These are phyloP conservation scores for Lasiodiplodia citricola DNA, from an alignment of 2,329 filamentous ascomycete genomes.

Conservation along the genomic window DNA sequence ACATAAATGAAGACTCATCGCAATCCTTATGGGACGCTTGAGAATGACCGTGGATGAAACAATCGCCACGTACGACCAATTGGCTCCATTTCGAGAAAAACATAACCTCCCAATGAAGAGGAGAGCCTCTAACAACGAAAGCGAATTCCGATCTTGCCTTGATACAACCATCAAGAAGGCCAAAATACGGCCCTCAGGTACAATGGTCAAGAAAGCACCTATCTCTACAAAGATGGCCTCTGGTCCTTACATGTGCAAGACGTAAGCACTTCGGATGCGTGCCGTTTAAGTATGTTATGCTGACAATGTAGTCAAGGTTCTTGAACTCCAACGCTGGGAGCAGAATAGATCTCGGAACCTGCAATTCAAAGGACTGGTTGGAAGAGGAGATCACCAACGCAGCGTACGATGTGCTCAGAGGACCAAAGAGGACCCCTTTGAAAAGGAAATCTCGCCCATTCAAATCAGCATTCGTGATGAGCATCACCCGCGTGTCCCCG, in stretches of 20 bases:
- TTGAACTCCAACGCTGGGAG: not conserved
- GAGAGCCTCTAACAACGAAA: not conserved
- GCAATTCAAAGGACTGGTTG: not conserved
- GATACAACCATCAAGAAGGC: not conserved
- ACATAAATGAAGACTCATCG: not conserved
- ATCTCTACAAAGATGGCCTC: not conserved
- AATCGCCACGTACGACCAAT: not conserved
- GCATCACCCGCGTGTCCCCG: not conserved
- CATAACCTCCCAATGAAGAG: not conserved
- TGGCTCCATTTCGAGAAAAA: not conserved
- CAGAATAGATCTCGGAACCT: not conserved
- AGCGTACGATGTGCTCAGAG: not conserved
- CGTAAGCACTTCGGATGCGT: not conserved
- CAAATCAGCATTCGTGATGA: not conserved
- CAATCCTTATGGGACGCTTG: not conserved
- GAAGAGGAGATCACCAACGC: not conserved
- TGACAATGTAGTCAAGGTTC: not conserved
- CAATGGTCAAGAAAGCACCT: not conserved
- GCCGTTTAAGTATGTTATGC: not conserved
- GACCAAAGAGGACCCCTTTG: not conserved
- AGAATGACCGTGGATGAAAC: not conserved
- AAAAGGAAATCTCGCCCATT: not conserved
- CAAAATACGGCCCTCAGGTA: not conserved
- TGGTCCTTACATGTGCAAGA: not conserved
- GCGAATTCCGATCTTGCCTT: not conserved